Conservation (phyloP, 208 protist species). For the Strigomonas galati region DNA sequence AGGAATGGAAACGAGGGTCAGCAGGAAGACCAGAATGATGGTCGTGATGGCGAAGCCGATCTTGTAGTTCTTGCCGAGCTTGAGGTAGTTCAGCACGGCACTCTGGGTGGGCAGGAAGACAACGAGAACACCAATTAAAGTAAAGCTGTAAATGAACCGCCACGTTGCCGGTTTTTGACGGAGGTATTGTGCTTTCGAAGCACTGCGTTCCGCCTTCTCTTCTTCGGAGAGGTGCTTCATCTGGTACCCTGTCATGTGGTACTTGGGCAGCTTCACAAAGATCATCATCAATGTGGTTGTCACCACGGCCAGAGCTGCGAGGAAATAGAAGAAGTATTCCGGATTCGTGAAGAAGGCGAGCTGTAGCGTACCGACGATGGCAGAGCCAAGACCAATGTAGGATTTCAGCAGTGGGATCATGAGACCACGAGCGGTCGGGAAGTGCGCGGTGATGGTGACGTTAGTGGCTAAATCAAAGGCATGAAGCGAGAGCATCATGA, state of each 20-base stretch:
- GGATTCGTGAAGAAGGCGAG: conserved; percentile 46
- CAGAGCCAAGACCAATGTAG: conserved; percentile 53
- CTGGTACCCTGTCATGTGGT: conserved; percentile 34
- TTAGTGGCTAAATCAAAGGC: conserved; percentile 37
- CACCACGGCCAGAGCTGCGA: conserved; percentile 13
- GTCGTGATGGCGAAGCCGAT: conserved; percentile 26
- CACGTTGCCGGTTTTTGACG: conserved; percentile 27
- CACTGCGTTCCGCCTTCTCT: conserved; percentile 20
- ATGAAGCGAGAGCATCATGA: conserved; percentile 18
- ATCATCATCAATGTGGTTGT: conserved; percentile 16
- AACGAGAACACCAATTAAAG: conserved; percentile 24
- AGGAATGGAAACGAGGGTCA: conserved; percentile 24
- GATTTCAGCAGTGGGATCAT: conserved; percentile 57
- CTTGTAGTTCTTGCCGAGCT: conserved; percentile 16
- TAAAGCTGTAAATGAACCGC: conserved; percentile 34
- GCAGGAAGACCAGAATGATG: conserved; percentile 13
- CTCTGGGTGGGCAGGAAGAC: conserved; percentile 35
- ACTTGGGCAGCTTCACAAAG: conserved; percentile 32
- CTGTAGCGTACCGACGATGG: conserved; percentile 40
- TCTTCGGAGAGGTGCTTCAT: conserved; percentile 23
- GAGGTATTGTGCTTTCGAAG: conserved; percentile 20
- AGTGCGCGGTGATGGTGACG: conserved; percentile 49
- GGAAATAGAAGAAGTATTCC: conserved; percentile 53
- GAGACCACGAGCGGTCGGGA: conserved; percentile 40
- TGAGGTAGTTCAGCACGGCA: conserved; percentile 25